Evolutionary conservation across 169 alveolate species (phyloP).

Genomic region (Haemoproteus tartakovskyi): DNA sequence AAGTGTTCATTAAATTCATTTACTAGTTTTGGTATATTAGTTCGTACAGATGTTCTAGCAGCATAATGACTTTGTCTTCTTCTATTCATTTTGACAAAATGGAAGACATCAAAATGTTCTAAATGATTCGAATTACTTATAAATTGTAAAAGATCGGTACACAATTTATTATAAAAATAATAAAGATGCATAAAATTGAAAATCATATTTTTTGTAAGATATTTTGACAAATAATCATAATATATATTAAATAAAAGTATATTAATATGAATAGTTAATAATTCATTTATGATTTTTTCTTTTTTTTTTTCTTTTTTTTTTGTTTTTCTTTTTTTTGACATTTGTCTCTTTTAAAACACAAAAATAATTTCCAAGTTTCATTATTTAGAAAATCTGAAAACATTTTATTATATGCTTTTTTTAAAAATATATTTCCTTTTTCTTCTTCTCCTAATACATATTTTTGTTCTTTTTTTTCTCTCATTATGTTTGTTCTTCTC

Average conservation of each 20-base stretch:
- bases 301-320: neutral
- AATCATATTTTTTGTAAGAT: constrained; percentile 22
- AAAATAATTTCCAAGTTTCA: too few relatives aligned
- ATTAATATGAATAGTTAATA: constrained; percentile 40
- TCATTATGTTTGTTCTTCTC: neutral
- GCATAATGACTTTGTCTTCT: too few relatives aligned
- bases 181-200: constrained; percentile 20
- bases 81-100: constrained; percentile 2
- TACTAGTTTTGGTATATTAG: too few relatives aligned
- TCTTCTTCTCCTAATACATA: neutral
- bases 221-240: constrained; percentile 48
- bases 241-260: constrained; percentile 31
- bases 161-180: constrained; percentile 34
- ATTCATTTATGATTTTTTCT: constrained; percentile 9
- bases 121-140: constrained; percentile 18
- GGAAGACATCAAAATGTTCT: constrained; percentile 33
- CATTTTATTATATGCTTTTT: too few relatives aligned
- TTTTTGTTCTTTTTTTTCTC: neutral
- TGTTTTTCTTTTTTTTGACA: neutral
- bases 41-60: too few relatives aligned
- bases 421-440: too few relatives aligned
- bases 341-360: neutral
- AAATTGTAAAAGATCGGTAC: constrained; percentile 30
- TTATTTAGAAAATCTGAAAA: too few relatives aligned
- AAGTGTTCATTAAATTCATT: too few relatives aligned